Percentiles rank a stretch among this genome's conserved stretches.
phyloP scores from a whole-genome alignment of 106 monocot genomes.

The Acorus calamus region DNA sequence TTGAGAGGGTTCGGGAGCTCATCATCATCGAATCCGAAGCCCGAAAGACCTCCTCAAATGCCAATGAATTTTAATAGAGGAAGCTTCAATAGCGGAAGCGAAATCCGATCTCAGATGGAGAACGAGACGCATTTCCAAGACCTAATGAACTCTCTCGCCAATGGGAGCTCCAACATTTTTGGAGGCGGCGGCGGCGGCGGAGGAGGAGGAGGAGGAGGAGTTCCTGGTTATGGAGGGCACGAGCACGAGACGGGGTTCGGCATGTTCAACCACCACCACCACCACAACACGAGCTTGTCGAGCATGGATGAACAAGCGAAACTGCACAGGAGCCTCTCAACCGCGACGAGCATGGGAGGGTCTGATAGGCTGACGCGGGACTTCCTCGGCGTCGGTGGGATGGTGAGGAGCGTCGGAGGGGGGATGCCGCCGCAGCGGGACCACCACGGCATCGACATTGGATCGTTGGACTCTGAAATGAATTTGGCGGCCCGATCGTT shows the following conservation, averaged over 20 bases:
- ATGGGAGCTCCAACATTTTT: slow-evolving; percentile 24
- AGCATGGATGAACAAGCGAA: slow-evolving; percentile 34
- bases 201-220: background rate
- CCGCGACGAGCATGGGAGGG: slow-evolving; percentile 7
- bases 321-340: slow-evolving; percentile 13
- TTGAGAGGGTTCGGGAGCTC: slow-evolving; percentile 33
- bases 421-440: slow-evolving; percentile 20
- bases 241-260: slow-evolving; percentile 13
- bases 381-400: slow-evolving; percentile 67
- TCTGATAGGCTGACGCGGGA: slow-evolving; percentile 58
- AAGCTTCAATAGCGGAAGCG: background rate
- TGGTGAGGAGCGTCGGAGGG: slow-evolving; percentile 26
- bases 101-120: slow-evolving; percentile 18
- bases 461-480: slow-evolving; percentile 37
- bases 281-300: slow-evolving; percentile 11
- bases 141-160: slow-evolving; percentile 70
- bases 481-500: slow-evolving; percentile 34
- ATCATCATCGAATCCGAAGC: slow-evolving; percentile 4
- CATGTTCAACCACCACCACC: slow-evolving; percentile 9
- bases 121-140: slow-evolving; percentile 48
- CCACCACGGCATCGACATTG: slow-evolving; percentile 29
- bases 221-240: background rate
- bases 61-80: slow-evolving; percentile 3
- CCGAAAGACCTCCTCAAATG: background rate
- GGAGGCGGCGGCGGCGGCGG: background rate